A percentile compares a stretch with the other conserved stretches of the same genome.
These are phyloP conservation scores for Saccharomycopsis fodiens DNA, from an alignment of 805 yeast species.

Conservation along the genomic window DNA sequence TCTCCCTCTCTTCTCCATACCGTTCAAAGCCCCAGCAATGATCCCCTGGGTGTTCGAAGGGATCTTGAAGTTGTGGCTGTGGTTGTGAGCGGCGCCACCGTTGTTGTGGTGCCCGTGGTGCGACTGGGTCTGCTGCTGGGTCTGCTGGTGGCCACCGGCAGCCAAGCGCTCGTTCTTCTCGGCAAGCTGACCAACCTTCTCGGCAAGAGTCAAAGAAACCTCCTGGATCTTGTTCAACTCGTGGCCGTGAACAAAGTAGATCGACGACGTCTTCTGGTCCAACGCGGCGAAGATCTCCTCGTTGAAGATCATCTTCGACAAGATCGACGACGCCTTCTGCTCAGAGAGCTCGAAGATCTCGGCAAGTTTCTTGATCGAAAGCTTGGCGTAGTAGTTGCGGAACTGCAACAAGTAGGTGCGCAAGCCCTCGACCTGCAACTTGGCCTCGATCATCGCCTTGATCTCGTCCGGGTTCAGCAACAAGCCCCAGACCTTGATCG, in stretches of 20 bases:
- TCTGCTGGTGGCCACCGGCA: conserved; percentile 56
- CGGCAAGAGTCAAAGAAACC: conserved; percentile 77
- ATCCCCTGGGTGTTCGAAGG: conserved; percentile 30
- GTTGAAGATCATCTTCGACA: conserved; percentile 66
- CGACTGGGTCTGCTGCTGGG: conserved; percentile 20
- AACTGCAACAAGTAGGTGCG: conserved; percentile 88
- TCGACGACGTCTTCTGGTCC: conserved; percentile 53
- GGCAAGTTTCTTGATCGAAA: conserved; percentile 61
- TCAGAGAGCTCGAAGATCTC: conserved; percentile 56
- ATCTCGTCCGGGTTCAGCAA: conserved; percentile 61
- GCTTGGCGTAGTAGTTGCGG: conserved; percentile 65
- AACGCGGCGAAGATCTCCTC: conserved; percentile 74
- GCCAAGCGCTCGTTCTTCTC: conserved; percentile 84
- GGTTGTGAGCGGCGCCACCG: conserved; percentile 22
- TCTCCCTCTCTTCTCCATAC: conserved; percentile 29
- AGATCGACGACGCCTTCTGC: conserved; percentile 49
- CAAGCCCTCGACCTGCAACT: conserved; percentile 83
- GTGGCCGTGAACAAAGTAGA: conserved; percentile 67
- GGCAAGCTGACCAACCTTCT: conserved; percentile 65
- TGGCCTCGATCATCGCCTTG: conserved; percentile 63
- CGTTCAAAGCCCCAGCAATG: conserved; percentile 31
- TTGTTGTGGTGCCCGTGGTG: conserved; percentile 18
- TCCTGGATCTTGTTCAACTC: conserved; percentile 83
- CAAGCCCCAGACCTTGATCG: conserved; percentile 82
- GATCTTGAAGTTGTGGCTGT: conserved; percentile 26